These are phyloP conservation scores for Neurospora sp. DNA, from an alignment of 495 filamentous ascomycete genomes.

Conservation along the genomic window DNA sequence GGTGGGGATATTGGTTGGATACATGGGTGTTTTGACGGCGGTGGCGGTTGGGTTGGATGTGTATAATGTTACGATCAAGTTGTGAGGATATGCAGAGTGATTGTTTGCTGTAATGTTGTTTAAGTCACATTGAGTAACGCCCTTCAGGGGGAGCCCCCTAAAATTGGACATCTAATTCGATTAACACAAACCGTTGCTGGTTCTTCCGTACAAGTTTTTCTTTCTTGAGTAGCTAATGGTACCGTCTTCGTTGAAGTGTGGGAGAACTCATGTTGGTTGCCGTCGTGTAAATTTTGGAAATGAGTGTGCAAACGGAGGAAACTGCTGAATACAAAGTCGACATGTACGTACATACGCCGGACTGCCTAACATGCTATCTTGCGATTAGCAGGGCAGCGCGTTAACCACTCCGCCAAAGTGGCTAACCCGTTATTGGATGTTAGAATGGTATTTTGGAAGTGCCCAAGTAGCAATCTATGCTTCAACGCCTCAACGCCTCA, in stretches of 20 bases:
- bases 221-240: neutral
- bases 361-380: neutral
- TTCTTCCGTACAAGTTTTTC: neutral
- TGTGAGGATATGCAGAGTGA: conserved; percentile 27
- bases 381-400: neutral
- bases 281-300: neutral
- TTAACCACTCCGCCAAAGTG: neutral
- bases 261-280: neutral
- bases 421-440: neutral
- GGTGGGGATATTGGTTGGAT: conserved; percentile 65
- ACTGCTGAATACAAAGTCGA: neutral
- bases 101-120: neutral
- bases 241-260: neutral
- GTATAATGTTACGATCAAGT: conserved; percentile 65
- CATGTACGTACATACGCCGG: neutral
- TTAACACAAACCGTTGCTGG: neutral
- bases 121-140: neutral
- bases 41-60: conserved; percentile 63
- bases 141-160: neutral
- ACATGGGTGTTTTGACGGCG: conserved; percentile 54
- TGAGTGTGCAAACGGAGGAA: neutral
- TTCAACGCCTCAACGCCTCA: neutral
- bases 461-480: neutral
- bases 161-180: neutral
- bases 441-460: no score